phyloP scores from a whole-genome alignment of 2,329 filamentous ascomycete genomes.

The Curvularia verruculosa region DNA sequence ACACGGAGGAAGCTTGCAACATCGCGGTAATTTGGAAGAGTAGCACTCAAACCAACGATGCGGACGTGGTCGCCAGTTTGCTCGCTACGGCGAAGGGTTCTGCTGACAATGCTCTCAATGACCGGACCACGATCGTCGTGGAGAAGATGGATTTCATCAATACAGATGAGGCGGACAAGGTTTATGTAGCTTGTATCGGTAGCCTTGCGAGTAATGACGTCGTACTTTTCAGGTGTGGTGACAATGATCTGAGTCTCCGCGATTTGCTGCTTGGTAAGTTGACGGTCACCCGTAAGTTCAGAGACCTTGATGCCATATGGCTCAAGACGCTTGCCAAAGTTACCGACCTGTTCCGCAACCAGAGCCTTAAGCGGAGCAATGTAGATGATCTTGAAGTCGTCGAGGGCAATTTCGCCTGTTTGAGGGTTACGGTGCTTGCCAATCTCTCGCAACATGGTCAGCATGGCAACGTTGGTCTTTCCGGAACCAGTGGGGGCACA shows the following conservation, averaged over 20 bases:
- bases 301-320: slow-evolving; percentile 90
- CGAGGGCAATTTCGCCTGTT: slow-evolving; percentile 92
- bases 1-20: slow-evolving; percentile 95
- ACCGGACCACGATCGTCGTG: slow-evolving; percentile 98
- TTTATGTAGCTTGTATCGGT: slow-evolving; percentile 97
- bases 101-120: slow-evolving; percentile 92
- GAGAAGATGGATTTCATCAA: slow-evolving; percentile 96
- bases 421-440: slow-evolving; percentile 89
- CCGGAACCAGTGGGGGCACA: slow-evolving; percentile 97
- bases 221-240: slow-evolving; percentile 98
- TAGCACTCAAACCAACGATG: slow-evolving; percentile 90
- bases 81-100: slow-evolving; percentile 90
- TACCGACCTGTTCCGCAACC: slow-evolving; percentile 97
- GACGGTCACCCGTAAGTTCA: slow-evolving; percentile 96
- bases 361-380: slow-evolving; percentile 95
- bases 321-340: slow-evolving; percentile 90
- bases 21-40: slow-evolving; percentile 93
- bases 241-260: slow-evolving; percentile 97
- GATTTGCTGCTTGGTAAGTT: slow-evolving; percentile 98
- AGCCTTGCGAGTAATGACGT: slow-evolving; percentile 97
- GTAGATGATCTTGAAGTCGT: slow-evolving; percentile 98
- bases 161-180: slow-evolving; percentile 92
- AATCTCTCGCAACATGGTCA: slow-evolving; percentile 93
- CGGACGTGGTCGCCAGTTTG: slow-evolving; percentile 93
- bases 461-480: slow-evolving; percentile 98